Conservation (phyloP, 176 grass and related monocot species). For the Phoenix dactylifera region DNA sequence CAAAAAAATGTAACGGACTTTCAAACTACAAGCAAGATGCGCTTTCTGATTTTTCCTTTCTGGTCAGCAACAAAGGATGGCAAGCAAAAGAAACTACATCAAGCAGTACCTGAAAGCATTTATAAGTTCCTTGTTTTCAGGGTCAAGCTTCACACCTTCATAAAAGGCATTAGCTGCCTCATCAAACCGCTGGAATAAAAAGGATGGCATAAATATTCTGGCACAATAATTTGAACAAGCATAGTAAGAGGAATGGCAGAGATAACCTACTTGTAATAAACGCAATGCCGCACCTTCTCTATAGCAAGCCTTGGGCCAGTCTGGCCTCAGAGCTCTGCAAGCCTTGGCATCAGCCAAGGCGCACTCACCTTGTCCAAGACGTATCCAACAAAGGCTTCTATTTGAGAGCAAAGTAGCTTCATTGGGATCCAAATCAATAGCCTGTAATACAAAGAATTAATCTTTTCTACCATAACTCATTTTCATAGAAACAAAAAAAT, state of each 20-base stretch:
- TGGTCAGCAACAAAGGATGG: no score
- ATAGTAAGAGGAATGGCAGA: constrained; percentile 1
- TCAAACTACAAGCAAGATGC: neutral
- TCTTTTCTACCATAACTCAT: neutral
- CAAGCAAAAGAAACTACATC: no score
- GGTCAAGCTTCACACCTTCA: constrained; percentile 71
- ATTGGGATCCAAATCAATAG: constrained; percentile 67
- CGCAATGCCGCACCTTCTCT: constrained; percentile 65
- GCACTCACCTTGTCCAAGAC: constrained; percentile 55
- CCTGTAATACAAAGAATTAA: constrained; percentile 31
- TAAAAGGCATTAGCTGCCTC: constrained; percentile 85
- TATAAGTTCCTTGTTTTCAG: constrained; percentile 80
- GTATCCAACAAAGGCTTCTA: constrained; percentile 81
- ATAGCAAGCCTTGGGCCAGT: constrained; percentile 90
- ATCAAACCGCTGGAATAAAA: constrained; percentile 52
- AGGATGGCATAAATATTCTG: neutral
- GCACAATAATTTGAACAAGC: neutral
- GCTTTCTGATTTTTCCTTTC: neutral
- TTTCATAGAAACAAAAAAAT: no score
- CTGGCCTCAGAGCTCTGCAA: constrained; percentile 54
- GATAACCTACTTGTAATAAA: constrained; percentile 57
- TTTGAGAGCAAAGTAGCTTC: constrained; percentile 62
- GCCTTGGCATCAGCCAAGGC: constrained; percentile 66
- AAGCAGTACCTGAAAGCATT: constrained; percentile 58
- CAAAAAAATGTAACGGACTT: neutral